Conservation (phyloP, 2,329 filamentous ascomycete genomes). For the Hymenoscyphus linearis region DNA sequence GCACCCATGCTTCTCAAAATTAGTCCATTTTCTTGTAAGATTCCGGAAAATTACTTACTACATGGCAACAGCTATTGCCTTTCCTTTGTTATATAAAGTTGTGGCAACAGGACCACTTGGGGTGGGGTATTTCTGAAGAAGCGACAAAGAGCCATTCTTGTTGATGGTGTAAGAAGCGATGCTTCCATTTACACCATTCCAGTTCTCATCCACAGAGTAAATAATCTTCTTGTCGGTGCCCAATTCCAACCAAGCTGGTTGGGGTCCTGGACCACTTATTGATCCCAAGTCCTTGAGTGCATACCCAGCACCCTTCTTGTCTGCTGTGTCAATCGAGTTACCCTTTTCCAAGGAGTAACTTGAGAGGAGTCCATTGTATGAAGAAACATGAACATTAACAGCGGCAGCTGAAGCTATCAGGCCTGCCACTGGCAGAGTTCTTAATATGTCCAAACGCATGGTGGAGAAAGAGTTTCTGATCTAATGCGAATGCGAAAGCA, state of each 20-base stretch:
- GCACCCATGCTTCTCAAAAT: slow-evolving; percentile 18
- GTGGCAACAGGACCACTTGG: slow-evolving; percentile 35
- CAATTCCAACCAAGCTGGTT: slow-evolving; percentile 26
- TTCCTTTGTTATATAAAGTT: slow-evolving; percentile 39
- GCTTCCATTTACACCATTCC: slow-evolving; percentile 16
- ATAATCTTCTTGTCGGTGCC: slow-evolving; percentile 23
- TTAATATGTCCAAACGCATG: slow-evolving; percentile 4
- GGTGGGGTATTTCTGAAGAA: slow-evolving; percentile 36
- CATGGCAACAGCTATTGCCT: slow-evolving; percentile 32
- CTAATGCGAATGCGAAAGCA: neutral
- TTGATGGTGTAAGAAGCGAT: slow-evolving; percentile 23
- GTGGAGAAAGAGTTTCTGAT: neutral
- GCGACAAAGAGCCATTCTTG: slow-evolving; percentile 32
- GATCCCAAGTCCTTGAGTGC: slow-evolving; percentile 16
- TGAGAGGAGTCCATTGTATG: slow-evolving; percentile 35
- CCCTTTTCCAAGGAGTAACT: slow-evolving; percentile 29
- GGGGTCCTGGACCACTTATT: slow-evolving; percentile 21
- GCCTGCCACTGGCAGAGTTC: neutral
- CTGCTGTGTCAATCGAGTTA: slow-evolving; percentile 15
- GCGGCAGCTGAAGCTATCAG: neutral
- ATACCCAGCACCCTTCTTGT: slow-evolving; percentile 21
- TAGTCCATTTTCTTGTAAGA: slow-evolving; percentile 32
- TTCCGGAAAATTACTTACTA: slow-evolving; percentile 38
- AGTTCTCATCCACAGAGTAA: slow-evolving; percentile 27
- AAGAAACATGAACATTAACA: slow-evolving; percentile 34